phyloP scores from a whole-genome alignment of 2,329 filamentous ascomycete species.

The Harringtonia lauricola region DNA sequence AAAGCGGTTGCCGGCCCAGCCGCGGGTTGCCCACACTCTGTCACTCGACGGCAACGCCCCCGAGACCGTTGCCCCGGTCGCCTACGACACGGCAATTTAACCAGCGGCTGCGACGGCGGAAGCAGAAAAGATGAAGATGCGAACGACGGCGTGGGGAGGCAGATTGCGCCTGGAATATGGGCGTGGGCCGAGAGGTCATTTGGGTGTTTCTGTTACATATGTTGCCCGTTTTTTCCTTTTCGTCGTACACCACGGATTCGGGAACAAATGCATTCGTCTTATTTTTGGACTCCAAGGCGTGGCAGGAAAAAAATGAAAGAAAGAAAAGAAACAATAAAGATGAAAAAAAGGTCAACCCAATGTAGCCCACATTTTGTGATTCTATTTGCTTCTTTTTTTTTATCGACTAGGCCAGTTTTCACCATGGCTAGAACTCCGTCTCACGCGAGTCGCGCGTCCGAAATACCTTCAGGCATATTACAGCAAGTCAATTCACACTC shows the following conservation, averaged over 20 bases:
- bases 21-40: slow-evolving; percentile 63
- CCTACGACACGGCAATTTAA: slow-evolving; percentile 98
- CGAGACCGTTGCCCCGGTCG: slow-evolving; percentile 29
- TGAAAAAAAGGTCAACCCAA: slow-evolving; percentile 3
- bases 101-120: not conserved
- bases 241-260: slow-evolving; percentile 1
- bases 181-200: not conserved
- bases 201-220: slow-evolving; percentile 4
- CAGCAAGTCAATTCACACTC: too few relatives aligned
- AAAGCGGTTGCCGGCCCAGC: slow-evolving; percentile 78
- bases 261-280: slow-evolving; percentile 4
- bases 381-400: too few relatives aligned
- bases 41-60: slow-evolving; percentile 18
- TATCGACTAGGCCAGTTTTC: too few relatives aligned
- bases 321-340: slow-evolving; percentile 3
- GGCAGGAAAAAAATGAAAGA: not conserved
- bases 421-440: too few relatives aligned
- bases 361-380: too few relatives aligned
- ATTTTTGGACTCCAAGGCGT: slow-evolving; percentile 1
- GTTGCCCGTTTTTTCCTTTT: slow-evolving; percentile 2
- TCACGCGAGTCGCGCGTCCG: too few relatives aligned
- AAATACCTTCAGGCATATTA: too few relatives aligned
- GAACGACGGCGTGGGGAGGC: not conserved
- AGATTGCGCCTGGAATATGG: not conserved
- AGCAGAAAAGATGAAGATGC: not conserved